phyloP scores from a whole-genome alignment of 169 alveolate species.

The Eimeria praecox region DNA sequence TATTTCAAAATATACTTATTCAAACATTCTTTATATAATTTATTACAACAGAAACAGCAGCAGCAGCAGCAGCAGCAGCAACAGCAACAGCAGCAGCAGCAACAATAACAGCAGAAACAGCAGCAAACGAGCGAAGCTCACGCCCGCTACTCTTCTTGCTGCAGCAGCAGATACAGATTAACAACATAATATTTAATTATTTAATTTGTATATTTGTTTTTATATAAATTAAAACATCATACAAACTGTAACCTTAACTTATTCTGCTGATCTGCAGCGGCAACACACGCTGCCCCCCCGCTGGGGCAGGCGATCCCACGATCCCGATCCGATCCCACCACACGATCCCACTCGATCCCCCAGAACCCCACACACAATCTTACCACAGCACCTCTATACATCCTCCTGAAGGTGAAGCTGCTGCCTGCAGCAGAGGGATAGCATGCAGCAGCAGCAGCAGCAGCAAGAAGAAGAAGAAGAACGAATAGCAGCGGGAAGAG shows the following conservation, averaged over 20 bases:
- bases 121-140: neutral
- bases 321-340: too few species aligned
- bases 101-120: too few species aligned
- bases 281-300: neutral
- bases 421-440: too few species aligned
- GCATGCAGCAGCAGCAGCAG: too few species aligned
- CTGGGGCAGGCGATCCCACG: neutral
- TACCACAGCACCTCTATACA: neutral
- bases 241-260: too few species aligned
- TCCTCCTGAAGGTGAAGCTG: neutral
- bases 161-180: neutral
- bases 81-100: constrained; percentile 6
- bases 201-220: neutral
- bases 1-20: too few species aligned
- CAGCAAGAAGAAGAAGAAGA: too few species aligned
- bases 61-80: neutral
- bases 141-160: neutral
- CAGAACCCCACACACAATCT: neutral
- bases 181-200: neutral
- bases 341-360: neutral
- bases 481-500: neutral
- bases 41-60: neutral
- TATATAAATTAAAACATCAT: neutral
- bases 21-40: too few species aligned
- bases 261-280: neutral